Evolutionary conservation across 768 basidiomycete species (phyloP).

Genomic region (Gloeostereum incarnatum): DNA sequence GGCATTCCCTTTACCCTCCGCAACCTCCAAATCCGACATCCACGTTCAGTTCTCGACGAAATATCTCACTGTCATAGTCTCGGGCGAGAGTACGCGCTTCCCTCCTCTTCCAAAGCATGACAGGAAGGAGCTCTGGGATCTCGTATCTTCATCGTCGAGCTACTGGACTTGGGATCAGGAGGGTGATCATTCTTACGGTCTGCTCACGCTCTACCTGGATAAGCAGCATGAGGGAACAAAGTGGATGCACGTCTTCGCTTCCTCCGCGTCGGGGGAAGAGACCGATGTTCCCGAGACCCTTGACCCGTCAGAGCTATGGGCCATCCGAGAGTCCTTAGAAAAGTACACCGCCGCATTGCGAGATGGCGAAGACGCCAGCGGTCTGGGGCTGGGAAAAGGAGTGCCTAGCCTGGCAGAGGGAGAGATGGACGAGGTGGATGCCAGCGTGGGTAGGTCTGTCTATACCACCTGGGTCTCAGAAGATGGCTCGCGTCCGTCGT

Average conservation of each 20-base stretch:
- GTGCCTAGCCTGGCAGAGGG: constrained; percentile 79
- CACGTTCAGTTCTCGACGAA: constrained; percentile 55
- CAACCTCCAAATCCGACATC: constrained; percentile 53
- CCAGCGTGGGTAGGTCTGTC: constrained; percentile 55
- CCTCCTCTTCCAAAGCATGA: constrained; percentile 44
- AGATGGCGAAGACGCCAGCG: constrained; percentile 49
- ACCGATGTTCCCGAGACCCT: constrained; percentile 82
- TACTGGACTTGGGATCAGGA: constrained; percentile 91
- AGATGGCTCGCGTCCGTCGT: constrained; percentile 36
- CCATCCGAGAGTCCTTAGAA: constrained; percentile 74
- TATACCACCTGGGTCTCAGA: constrained; percentile 59
- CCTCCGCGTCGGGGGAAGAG: constrained; percentile 32
- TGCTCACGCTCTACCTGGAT: constrained; percentile 79
- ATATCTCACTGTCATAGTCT: constrained; percentile 57
- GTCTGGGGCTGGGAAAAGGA: constrained; percentile 54
- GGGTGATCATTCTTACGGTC: constrained; percentile 54
- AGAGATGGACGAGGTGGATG: constrained; percentile 85
- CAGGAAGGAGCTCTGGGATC: constrained; percentile 64
- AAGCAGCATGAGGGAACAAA: constrained; percentile 76
- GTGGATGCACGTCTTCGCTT: constrained; percentile 83
- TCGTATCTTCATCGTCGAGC: constrained; percentile 67
- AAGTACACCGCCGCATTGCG: constrained; percentile 70
- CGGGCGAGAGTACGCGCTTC: constrained; percentile 39
- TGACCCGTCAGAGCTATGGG: constrained; percentile 73
- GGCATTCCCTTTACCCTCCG: constrained; percentile 74